Evolutionary conservation across 208 protist species (phyloP).

Genomic region (Trypanosoma avium): DNA sequence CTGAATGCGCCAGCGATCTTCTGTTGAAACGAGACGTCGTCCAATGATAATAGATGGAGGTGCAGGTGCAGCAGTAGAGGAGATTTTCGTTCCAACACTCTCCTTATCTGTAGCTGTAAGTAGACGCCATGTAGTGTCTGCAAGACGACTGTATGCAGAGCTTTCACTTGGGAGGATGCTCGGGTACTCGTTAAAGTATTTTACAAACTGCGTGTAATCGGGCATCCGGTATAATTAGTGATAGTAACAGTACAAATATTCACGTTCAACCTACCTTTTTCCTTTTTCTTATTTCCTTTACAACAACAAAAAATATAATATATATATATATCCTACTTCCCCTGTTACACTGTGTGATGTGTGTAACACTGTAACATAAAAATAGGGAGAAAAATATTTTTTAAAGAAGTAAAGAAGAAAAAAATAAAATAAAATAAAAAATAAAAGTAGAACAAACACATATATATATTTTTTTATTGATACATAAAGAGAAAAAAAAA

Average conservation of each 20-base stretch:
- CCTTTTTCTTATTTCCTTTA: not conserved
- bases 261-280: not conserved
- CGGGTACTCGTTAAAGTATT: conserved; percentile 72
- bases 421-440: not conserved
- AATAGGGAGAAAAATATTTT: not conserved
- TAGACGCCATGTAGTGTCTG: conserved; percentile 70
- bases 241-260: not conserved
- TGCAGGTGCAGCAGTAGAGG: not conserved
- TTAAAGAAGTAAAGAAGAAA: not conserved
- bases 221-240: conserved; percentile 42
- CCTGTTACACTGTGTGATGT: too few relatives aligned
- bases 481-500: not conserved
- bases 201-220: conserved; percentile 77
- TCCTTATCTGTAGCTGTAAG: conserved; percentile 55
- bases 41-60: conserved; percentile 57
- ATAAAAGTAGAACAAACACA: not conserved
- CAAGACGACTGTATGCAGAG: conserved; percentile 43
- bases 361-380: too few relatives aligned
- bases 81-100: conserved; percentile 13
- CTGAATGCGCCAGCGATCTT: conserved; percentile 88
- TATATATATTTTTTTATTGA: too few relatives aligned
- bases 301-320: not conserved
- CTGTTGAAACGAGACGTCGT: conserved; percentile 70
- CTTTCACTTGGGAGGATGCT: conserved; percentile 38
- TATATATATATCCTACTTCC: not conserved